A percentile compares a stretch with the other conserved stretches of the same genome.
Conservation (phyloP, 257 asterid genomes). For the Solanum lignicaule region DNA sequence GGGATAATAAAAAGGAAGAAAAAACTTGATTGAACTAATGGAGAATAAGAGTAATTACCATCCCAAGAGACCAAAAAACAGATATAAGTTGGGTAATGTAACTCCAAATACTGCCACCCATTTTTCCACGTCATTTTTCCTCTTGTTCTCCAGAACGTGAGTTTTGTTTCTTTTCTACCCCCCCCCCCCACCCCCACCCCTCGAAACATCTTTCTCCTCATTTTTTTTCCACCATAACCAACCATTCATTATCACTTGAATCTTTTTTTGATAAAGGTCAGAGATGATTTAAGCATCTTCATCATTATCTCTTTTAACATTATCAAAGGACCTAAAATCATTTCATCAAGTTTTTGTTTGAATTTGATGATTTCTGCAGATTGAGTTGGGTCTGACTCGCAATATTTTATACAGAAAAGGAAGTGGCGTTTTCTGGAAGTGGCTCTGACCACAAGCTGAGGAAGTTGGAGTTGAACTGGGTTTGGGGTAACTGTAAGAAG, state of each 20-base stretch:
- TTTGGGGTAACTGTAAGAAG: neutral
- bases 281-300: neutral
- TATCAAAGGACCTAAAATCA: neutral
- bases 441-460: neutral
- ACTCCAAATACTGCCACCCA: neutral
- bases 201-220: neutral
- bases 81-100: neutral
- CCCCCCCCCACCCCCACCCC: neutral
- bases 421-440: neutral
- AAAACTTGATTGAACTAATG: neutral
- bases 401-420: neutral
- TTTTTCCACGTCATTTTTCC: neutral
- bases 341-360: neutral
- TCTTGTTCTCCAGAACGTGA: neutral
- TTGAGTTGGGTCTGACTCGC: neutral
- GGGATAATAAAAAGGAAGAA: neutral
- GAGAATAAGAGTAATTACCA: neutral
- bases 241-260: neutral
- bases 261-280: neutral
- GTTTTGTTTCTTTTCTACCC: neutral
- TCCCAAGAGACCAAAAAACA: neutral
- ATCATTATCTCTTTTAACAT: neutral
- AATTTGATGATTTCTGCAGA: neutral
- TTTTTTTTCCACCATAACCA: neutral
- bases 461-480: neutral